Base-by-base conservation (phyloP, 352 stramenopile species). In the Globisporangium heterothallicum region DNA sequence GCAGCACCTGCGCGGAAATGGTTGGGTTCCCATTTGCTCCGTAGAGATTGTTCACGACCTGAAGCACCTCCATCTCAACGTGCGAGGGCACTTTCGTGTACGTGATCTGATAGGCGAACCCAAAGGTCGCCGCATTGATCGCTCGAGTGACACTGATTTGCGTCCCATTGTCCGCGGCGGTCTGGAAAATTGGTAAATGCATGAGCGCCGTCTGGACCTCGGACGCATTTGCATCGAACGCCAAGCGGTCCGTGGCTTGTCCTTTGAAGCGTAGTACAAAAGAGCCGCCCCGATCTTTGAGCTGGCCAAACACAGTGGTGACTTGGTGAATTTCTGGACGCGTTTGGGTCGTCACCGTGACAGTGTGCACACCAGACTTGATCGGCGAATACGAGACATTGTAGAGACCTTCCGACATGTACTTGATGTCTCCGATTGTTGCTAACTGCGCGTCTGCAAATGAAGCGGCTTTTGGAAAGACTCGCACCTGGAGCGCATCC, bases 311-410 rank as follows among this genome's bases (percentile, higher is more conserved):
- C 3, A 68, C 46, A 2, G 84, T 88, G 5, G 71, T 86, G 8
- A 98, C 72, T 25, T 76, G 61, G 36, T 98, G 92, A 19, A 87
- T 71, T 59, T 97, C 88, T 1, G 73, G 70, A 0, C 73, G 56
- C 12, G 75, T 87, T 48, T 94, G 76, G 10, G 82, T 66, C 2
- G 93, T 82, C 6, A 98, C 69, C 0, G 72, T 74, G 24, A 98
- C 66, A 0, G 87, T 97, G 63, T 97, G 89, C 14, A 68, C 59
- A 1, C 87, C 89, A 32, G 80, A 96, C 30, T 79, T 68, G 36
- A 88, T 68, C 1, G 92, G 89, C 1, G 73, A 64, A 65, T 96
- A 98, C 13, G 58, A 77, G 16, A 97, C 73, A 13, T 81, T 80
- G 72, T 97, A 97, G 22, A 78, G 51, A 10, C 92, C 90, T 27